Evolutionary conservation across 2,329 filamentous ascomycete genomes (phyloP).

Genomic region (Monilinia fructicola): DNA sequence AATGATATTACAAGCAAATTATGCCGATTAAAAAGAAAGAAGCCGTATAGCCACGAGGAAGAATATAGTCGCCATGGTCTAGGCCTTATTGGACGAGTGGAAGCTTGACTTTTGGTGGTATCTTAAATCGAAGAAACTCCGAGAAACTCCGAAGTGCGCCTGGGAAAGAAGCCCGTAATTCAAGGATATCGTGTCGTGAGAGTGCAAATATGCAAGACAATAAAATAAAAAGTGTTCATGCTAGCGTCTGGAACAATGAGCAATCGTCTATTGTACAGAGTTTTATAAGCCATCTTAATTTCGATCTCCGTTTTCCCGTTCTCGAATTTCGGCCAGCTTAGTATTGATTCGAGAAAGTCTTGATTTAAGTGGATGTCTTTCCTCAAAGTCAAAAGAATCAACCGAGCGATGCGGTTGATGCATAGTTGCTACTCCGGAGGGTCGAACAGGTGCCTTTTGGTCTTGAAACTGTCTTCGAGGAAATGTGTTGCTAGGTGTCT

Average conservation of each 20-base stretch:
- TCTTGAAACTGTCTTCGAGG: slow-evolving; percentile 55
- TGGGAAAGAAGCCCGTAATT: neutral
- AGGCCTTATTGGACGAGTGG: slow-evolving; percentile 1
- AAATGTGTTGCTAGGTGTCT: slow-evolving; percentile 57
- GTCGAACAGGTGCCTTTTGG: slow-evolving; percentile 37
- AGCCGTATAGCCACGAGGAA: slow-evolving; percentile 5
- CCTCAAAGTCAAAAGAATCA: slow-evolving; percentile 39
- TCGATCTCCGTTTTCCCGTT: slow-evolving; percentile 30
- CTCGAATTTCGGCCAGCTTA: slow-evolving; percentile 37
- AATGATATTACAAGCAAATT: slow-evolving; percentile 9
- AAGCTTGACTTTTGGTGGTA: neutral
- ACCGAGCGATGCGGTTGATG: slow-evolving; percentile 47
- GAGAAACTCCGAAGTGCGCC: slow-evolving; percentile 10
- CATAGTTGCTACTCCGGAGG: slow-evolving; percentile 56
- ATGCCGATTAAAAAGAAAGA: slow-evolving; percentile 11
- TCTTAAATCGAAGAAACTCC: slow-evolving; percentile 11
- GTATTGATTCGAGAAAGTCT: slow-evolving; percentile 35
- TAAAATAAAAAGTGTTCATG: neutral
- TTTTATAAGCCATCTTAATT: neutral
- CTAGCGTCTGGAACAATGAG: neutral
- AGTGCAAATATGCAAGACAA: slow-evolving; percentile 13
- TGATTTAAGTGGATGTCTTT: slow-evolving; percentile 34
- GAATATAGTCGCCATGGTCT: slow-evolving; percentile 1
- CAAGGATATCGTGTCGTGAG: slow-evolving; percentile 10
- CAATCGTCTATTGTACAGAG: slow-evolving; percentile 9